Conservation (phyloP, 768 basidiomycete species). For the Ramaria sp. region DNA sequence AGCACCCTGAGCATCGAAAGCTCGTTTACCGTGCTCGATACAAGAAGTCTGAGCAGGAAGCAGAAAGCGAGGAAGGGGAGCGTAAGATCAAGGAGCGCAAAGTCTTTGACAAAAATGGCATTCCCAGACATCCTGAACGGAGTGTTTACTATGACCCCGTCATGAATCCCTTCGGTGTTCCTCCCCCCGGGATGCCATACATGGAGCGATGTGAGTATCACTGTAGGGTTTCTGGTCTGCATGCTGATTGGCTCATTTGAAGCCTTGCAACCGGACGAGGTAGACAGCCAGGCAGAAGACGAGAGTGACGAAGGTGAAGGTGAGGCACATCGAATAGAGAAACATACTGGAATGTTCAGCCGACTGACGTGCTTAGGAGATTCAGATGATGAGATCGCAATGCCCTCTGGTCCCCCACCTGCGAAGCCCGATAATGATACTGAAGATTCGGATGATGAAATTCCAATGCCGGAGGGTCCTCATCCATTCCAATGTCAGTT, state of each 20-base stretch:
- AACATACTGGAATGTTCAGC: not conserved
- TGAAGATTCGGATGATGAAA: conserved; percentile 67
- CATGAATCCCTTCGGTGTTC: conserved; percentile 88
- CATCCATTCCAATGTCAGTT: conserved; percentile 28
- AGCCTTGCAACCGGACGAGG: conserved; percentile 57
- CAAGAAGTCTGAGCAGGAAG: conserved; percentile 29
- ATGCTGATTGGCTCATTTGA: conserved; percentile 1
- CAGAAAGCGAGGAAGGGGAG: conserved; percentile 26
- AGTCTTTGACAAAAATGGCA: conserved; percentile 72
- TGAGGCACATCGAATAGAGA: not conserved
- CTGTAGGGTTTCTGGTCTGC: not conserved
- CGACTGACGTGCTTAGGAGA: conserved; percentile 8
- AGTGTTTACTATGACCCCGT: conserved; percentile 89
- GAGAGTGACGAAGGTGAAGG: conserved; percentile 28
- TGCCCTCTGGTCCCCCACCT: conserved; percentile 60
- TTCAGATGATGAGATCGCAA: conserved; percentile 49
- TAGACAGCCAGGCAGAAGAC: conserved; percentile 49
- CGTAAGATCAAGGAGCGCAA: conserved; percentile 42
- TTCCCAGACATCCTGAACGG: conserved; percentile 83
- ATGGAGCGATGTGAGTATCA: conserved; percentile 61
- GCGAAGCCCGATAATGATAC: conserved; percentile 22
- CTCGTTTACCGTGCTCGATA: conserved; percentile 48
- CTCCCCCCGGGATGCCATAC: conserved; percentile 97
- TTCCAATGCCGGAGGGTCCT: conserved; percentile 80
- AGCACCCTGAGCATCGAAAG: conserved; percentile 86